Base-by-base conservation (phyloP, 2,329 filamentous ascomycete species). In the Neurospora crassa region DNA sequence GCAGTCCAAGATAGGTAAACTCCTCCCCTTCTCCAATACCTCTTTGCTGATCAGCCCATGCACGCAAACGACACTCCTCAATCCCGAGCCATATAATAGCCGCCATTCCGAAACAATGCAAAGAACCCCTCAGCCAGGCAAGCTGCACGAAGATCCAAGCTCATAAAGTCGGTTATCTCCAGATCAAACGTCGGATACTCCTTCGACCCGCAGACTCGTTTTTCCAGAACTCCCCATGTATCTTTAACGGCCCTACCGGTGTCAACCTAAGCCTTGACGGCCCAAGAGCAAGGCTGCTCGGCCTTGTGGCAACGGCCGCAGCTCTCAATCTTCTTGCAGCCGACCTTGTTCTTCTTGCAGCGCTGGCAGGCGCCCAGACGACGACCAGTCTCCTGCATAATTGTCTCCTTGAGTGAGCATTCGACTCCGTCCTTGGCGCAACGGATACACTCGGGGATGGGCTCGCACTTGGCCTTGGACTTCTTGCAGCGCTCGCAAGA, bases 401-500 rank as follows among this genome's bases (percentile, higher is more conserved):
- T 34, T 6, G 40, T 43, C 34, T 40, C 40, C 20, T 20, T 34
- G 29, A 45, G 67, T 2, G 29, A 10, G 40, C 72, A 73, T 1
- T 59, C 70, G 1, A 59, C 59, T 11, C 69, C 69, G 4, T 69
- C 67, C 42, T 42, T 40, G 42, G 42, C 7, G 59, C 72, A 73
- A 37, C 59, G 41, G 67, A 45, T 69, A 20, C 72, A 73, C 1
- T 67, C 53, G 7, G 53, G 4, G 3, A 70, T 20, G 6, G 53
- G 47, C 16, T 69, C 69, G 29, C 72, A 73, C 40, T 59, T 42
- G 12, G 67, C 43, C 67, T 73, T 73, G 34, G 47, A 34, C 43
- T 63, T 59, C 6, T 53, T 67, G 70, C 72, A 73, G 53, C 16
- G 8, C 5, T 18, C 7, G 69, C 72, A 73, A 29, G 72, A n/a